A percentile compares a stretch with the other conserved stretches of the same genome.
Conservation (phyloP, 2,329 filamentous ascomycete species). For the Xylaria hypoxylon region DNA sequence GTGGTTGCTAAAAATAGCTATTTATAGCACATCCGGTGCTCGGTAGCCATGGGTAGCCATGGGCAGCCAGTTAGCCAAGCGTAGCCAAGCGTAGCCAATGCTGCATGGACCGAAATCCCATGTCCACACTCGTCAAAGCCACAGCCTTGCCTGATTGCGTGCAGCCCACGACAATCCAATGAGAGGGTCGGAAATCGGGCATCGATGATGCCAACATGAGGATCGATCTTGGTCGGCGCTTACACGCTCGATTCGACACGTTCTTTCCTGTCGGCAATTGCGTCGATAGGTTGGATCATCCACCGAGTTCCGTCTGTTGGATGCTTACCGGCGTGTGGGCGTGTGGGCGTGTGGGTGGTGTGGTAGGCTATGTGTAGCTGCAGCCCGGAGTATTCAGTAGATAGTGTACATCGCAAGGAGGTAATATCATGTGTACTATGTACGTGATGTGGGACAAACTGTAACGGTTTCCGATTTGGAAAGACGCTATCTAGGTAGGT, state of each 20-base stretch:
- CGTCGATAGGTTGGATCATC: neutral
- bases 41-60: constrained; percentile 35
- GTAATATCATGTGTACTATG: neutral
- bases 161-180: constrained; percentile 38
- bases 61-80: neutral
- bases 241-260: constrained; percentile 22
- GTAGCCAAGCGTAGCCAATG: neutral
- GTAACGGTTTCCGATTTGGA: constrained; percentile 7
- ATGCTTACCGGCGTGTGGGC: neutral
- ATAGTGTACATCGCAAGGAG: neutral
- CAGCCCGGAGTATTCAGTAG: neutral
- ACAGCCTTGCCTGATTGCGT: constrained; percentile 43
- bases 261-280: constrained; percentile 19
- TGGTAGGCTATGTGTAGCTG: neutral
- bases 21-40: constrained; percentile 48
- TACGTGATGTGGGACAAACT: neutral
- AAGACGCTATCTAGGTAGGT: neutral
- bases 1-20: constrained; percentile 51
- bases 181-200: constrained; percentile 8
- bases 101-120: constrained; percentile 41
- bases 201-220: constrained; percentile 22
- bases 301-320: constrained; percentile 2
- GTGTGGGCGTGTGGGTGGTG: neutral
- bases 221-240: constrained; percentile 35
- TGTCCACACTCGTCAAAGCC: constrained; percentile 35